Conservation (phyloP, 306 rosid species). For the Medicago ruthenica region DNA sequence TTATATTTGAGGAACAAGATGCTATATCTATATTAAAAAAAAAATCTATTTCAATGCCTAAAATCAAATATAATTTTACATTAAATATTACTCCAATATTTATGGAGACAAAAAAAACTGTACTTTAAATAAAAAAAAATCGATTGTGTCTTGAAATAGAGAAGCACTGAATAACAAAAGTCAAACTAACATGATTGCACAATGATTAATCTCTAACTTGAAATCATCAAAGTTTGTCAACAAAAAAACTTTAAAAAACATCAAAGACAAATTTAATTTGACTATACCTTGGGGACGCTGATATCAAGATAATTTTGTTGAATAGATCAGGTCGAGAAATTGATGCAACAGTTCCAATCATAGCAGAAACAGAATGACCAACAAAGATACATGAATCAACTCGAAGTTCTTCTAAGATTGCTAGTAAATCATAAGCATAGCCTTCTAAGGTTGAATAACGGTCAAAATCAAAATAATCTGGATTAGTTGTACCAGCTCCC, state of each 20-base stretch:
- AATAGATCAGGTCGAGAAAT: slow-evolving; percentile 53
- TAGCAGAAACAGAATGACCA: slow-evolving; percentile 53
- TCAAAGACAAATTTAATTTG: not conserved
- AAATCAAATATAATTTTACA: not conserved
- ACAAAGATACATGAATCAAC: slow-evolving; percentile 48
- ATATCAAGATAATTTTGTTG: slow-evolving; percentile 46
- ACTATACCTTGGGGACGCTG: slow-evolving; percentile 50
- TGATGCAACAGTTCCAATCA: slow-evolving; percentile 50
- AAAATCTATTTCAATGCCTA: not conserved
- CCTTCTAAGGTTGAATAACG: slow-evolving; percentile 53
- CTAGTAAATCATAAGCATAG: slow-evolving; percentile 49
- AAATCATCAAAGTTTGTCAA: not conserved
- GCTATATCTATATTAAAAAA: too few relatives aligned
- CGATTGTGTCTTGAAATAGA: not conserved
- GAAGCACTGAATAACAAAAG: slow-evolving; percentile 10
- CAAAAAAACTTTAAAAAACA: not conserved
- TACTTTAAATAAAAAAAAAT: not conserved
- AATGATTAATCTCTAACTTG: not conserved
- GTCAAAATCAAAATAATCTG: slow-evolving; percentile 54
- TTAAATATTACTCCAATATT: too few relatives aligned
- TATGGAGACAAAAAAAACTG: not conserved
- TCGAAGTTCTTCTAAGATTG: slow-evolving; percentile 47
- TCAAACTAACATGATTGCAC: slow-evolving; percentile 8
- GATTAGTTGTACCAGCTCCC: slow-evolving; percentile 58
- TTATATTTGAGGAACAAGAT: too few relatives aligned